Evolutionary conservation across 140 eudicot genomes (phyloP).

Genomic region (Senecio squalidus): DNA sequence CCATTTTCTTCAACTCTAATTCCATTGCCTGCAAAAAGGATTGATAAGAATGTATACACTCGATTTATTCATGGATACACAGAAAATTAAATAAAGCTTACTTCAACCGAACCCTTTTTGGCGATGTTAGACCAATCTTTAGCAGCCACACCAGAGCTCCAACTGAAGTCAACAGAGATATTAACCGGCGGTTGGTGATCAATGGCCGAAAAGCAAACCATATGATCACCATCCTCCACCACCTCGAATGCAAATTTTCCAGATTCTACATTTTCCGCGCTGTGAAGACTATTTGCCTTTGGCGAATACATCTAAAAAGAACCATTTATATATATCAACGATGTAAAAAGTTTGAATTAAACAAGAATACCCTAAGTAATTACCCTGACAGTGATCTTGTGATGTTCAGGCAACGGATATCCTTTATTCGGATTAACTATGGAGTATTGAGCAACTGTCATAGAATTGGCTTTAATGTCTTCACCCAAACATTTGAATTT

Average conservation of each 20-base stretch:
- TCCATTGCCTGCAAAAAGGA: conserved; percentile 66
- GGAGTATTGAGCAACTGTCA: conserved; percentile 47
- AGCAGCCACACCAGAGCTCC: conserved; percentile 54
- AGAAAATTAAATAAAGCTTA: too few relatives aligned
- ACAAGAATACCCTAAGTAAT: too few relatives aligned
- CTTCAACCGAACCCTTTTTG: conserved; percentile 46
- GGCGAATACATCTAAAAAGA: conserved; percentile 32
- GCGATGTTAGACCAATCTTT: conserved; percentile 50
- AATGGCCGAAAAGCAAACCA: conserved; percentile 45
- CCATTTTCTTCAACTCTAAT: conserved; percentile 71
- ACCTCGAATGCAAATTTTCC: conserved; percentile 49
- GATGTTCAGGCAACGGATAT: conserved; percentile 47
- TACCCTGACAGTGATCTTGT: conserved; percentile 50
- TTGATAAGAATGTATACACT: too few relatives aligned
- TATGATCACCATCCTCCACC: conserved; percentile 41
- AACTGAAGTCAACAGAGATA: conserved; percentile 39
- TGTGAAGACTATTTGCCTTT: conserved; percentile 31
- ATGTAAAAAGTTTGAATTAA: neutral
- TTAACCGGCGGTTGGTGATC: conserved; percentile 38
- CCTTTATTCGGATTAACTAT: conserved; percentile 48
- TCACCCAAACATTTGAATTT: conserved; percentile 47
- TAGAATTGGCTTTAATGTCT: conserved; percentile 44
- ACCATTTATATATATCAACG: neutral
- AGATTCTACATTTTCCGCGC: conserved; percentile 33
- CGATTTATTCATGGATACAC: too few relatives aligned